Conservation (phyloP, 306 rosid genomes). For the Ziziphus jujuba region DNA sequence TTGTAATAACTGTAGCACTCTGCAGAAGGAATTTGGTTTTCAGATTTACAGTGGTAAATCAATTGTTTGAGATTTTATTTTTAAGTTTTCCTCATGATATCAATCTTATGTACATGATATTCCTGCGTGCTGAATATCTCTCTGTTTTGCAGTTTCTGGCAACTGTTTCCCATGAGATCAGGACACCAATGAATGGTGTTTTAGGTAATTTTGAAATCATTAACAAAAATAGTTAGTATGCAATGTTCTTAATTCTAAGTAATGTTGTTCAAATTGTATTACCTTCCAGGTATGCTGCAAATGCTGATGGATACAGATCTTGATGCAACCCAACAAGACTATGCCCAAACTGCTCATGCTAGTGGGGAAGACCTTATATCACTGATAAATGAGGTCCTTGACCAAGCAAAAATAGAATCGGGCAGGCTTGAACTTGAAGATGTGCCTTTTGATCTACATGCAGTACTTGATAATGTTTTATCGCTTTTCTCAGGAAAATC, state of each 20-base stretch:
- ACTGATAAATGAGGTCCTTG: conserved; percentile 90
- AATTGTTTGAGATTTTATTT: neutral
- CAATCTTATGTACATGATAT: neutral
- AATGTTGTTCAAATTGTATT: conserved; percentile 20
- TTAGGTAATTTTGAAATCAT: conserved; percentile 57
- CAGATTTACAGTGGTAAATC: conserved; percentile 9
- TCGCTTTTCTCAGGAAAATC: conserved; percentile 72
- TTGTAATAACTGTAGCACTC: conserved; percentile 10
- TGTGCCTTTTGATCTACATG: conserved; percentile 73
- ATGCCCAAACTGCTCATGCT: conserved; percentile 71
- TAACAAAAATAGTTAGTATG: conserved; percentile 14
- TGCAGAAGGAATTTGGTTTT: conserved; percentile 10
- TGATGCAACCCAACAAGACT: conserved; percentile 76
- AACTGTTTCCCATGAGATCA: conserved; percentile 96
- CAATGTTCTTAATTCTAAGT: conserved; percentile 17
- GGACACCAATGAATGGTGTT: conserved; percentile 99
- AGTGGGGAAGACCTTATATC: conserved; percentile 90
- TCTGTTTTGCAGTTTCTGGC: conserved; percentile 78
- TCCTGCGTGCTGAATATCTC: conserved; percentile 21
- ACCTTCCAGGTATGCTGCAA: conserved; percentile 85
- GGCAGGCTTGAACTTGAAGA: conserved; percentile 93
- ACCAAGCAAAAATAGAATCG: conserved; percentile 94
- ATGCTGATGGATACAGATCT: conserved; percentile 96
- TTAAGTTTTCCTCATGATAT: neutral
- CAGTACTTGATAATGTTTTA: conserved; percentile 74